Evolutionary conservation across 2,329 filamentous ascomycete species (phyloP), one percentile per base, ranked within the genome.

Genomic region (Aspergillus tubingensis): DNA sequence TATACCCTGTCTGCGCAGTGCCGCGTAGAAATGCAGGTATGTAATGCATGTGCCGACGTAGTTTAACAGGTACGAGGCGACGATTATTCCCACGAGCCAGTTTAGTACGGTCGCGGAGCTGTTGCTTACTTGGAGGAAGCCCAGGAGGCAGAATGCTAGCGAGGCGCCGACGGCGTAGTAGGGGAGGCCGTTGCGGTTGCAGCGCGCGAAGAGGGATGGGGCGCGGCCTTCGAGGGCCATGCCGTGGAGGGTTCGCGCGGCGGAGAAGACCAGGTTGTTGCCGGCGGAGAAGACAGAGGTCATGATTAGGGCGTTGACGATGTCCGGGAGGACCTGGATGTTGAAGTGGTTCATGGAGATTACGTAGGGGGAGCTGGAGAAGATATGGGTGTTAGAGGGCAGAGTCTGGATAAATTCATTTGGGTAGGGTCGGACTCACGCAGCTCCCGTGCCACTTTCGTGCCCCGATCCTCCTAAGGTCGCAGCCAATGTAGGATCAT

Each of bases 11-110:
- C 81, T 85, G 39, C 82, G 77, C 52, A 90, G 81, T 0, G 90
- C 89, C 21, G 86, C 85, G 71, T 88, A 80, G 74, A 92, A 94
- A 60, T 84, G 85, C 51, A 92, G 75, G 72, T 91, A 93, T 0
- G 88, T 88, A 44, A 87, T 79, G 70, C 84, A 86, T 68, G 90
- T 89, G 58, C 86, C 84, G 38, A 82, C 80, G 58, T 72, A 75
- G 47, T 72, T 71, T 8, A 75, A 67, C 8, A 75, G 61, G 8
- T 70, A 69, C 2, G 63, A 68, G 3, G 70, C 69, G 10, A 71
- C 70, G 59, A 69, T 67, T 8, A 74, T 62, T 52, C 72, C 68
- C 8, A 72, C 69, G 3, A 76, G 67, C 74, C 73, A 76, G 51
- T 64, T 68, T 72, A 92, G 79, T 0, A 91, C 90, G 11, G 85